These are phyloP conservation scores for Thalassiosira profunda DNA, from an alignment of 108 stramenopile genomes.

Conservation along the genomic window DNA sequence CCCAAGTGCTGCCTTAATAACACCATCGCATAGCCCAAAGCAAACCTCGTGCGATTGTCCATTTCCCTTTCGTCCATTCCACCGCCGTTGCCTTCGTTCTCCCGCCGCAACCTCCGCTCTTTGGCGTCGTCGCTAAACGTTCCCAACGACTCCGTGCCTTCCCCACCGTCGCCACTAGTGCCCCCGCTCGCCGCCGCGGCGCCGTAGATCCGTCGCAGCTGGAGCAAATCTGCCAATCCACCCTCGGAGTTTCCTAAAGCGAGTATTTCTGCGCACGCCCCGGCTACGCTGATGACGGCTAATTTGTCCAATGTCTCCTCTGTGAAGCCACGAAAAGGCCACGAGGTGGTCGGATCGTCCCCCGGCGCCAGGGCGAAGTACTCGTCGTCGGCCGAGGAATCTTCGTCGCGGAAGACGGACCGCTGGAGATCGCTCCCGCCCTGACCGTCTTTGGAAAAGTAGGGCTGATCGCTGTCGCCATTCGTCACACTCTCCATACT, in stretches of 20 bases:
- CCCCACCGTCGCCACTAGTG: not conserved
- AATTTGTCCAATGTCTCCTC: constrained; percentile 80
- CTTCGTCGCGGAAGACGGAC: constrained; percentile 76
- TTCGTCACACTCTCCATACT: not conserved
- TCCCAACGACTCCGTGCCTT: not conserved
- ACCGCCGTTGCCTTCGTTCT: not conserved
- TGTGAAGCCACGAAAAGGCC: constrained; percentile 87
- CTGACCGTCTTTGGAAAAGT: constrained; percentile 70
- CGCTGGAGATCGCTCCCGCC: constrained; percentile 52
- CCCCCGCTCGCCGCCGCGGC: constrained; percentile 25
- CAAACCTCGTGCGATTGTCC: constrained; percentile 80
- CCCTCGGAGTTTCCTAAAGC: constrained; percentile 80
- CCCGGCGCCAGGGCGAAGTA: constrained; percentile 57
- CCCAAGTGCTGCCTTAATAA: constrained; percentile 77
- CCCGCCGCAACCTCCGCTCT: constrained; percentile 33
- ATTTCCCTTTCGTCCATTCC: constrained; percentile 74
- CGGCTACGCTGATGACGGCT: constrained; percentile 80
- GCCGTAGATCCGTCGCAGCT: constrained; percentile 61
- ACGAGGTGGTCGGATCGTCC: constrained; percentile 68
- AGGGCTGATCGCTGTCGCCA: constrained; percentile 52
- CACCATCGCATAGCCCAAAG: constrained; percentile 82
- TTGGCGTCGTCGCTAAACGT: constrained; percentile 43
- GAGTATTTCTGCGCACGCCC: constrained; percentile 86
- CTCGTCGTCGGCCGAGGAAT: constrained; percentile 48
- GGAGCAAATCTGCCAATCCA: constrained; percentile 74